Base-by-base conservation (phyloP, 345 rosid species). In the Balakata baccata region DNA sequence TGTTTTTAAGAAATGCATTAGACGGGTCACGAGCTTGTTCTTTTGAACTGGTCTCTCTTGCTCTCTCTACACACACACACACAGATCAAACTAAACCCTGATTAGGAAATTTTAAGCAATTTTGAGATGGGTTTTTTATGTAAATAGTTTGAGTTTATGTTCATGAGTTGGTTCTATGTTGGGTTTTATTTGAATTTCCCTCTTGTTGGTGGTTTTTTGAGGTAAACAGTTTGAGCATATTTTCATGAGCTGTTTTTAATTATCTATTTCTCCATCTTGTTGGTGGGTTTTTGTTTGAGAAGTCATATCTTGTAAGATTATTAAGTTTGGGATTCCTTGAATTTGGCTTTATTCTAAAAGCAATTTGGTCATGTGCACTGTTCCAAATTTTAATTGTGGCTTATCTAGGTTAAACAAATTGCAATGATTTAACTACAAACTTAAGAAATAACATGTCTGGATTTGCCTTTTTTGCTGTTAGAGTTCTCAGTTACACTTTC, bases 241-340 rank as follows among this genome's bases (percentile, higher is more conserved):
- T 3, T 5, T 65, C 17, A 4, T 46, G 34, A 65, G 53, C n/a
- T 65, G 52, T 37, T 64, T 64, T 5, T 65, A 46, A 6, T 12
- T 46, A 6, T 45, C 20, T 6, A 47, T 13, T 5, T 47, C 23
- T 23, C 4, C 53, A 10, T 47, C 10, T 0, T 43, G 47, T 46
- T 66, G 11, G 51, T 64, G 53, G 38, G n/a, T 46, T 23, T 66
- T 64, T 43, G 51, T 25, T 66, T 66, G 69, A 39, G 14, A 64
- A 41, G 53, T 8, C 20, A 50, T 58, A 41, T 37, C 7, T n/a
- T 17, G 4, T 3, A 64, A 17, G 49, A 18, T 18, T 41, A 39
- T 50, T 18, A 67, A 49, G 49, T 64, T 66, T 23, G 10, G 16
- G 25, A 67, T 23, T 25, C 20, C 43, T 41, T 67, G 10, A 3